phyloP scores from a whole-genome alignment of 106 monocot genomes.

The Allium sativum region DNA sequence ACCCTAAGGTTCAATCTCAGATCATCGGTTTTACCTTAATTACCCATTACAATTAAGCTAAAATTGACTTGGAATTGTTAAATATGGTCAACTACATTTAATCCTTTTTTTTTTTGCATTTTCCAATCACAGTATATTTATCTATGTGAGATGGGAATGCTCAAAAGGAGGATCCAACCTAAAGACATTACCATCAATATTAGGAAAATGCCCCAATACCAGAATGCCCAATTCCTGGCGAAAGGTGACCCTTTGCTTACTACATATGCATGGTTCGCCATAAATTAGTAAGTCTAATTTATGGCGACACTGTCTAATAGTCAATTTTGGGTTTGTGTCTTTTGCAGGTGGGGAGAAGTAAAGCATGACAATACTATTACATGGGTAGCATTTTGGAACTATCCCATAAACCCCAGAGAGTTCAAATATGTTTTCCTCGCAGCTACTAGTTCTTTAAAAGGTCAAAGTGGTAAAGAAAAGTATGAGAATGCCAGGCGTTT shows the following conservation, averaged over 20 bases:
- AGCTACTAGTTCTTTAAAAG: constrained; percentile 87
- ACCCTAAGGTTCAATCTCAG: constrained; percentile 60
- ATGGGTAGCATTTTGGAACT: constrained; percentile 95
- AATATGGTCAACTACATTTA: neutral
- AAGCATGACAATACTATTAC: constrained; percentile 90
- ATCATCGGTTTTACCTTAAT: neutral
- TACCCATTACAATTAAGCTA: neutral
- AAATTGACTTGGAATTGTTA: neutral
- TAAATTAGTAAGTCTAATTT: no score
- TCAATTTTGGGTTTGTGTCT: neutral
- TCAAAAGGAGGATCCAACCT: constrained; percentile 77
- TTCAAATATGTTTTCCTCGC: constrained; percentile 96
- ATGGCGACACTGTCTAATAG: no score
- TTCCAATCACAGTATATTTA: constrained; percentile 1
- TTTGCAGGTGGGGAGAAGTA: constrained; percentile 87
- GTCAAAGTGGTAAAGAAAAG: constrained; percentile 94
- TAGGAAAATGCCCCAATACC: constrained; percentile 71
- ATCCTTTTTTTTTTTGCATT: neutral
- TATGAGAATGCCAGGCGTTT: constrained; percentile 88
- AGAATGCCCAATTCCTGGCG: constrained; percentile 86
- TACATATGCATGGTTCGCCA: no score
- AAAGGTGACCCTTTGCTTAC: constrained; percentile 32
- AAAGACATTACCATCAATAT: constrained; percentile 95
- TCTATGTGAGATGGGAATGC: constrained; percentile 73
- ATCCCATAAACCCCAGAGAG: constrained; percentile 88